Percentiles rank a stretch among this genome's conserved stretches.
These are phyloP conservation scores for Tylopilus sp. DNA, from an alignment of 1,284 basidiomycete genomes.

Conservation along the genomic window DNA sequence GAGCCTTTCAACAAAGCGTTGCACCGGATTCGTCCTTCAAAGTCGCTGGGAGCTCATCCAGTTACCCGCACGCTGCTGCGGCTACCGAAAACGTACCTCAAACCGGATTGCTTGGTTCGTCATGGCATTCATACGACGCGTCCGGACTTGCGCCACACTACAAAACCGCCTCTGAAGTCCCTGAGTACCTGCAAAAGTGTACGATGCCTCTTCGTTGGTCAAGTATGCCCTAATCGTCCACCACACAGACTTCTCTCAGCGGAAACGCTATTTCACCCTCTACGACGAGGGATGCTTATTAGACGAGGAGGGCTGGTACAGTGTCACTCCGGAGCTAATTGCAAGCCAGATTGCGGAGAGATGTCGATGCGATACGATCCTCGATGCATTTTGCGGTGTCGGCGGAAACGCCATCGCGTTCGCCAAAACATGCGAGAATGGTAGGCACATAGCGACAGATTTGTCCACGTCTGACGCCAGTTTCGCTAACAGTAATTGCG, in stretches of 20 bases:
- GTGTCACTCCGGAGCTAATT: conserved; percentile 90
- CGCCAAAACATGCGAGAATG: conserved; percentile 89
- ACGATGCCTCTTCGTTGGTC: conserved; percentile 28
- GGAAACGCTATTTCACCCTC: conserved; percentile 75
- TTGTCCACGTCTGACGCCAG: conserved; percentile 2
- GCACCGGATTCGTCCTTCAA: conserved; percentile 10
- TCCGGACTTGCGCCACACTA: conserved; percentile 71
- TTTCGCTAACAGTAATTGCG: conserved; percentile 68
- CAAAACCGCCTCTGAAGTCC: conserved; percentile 60
- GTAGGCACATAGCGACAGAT: conserved; percentile 42
- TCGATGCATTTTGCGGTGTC: conserved; percentile 97
- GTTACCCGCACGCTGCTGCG: not conserved
- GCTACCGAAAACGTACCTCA: not conserved
- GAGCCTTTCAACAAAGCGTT: conserved; percentile 36
- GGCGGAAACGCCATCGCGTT: conserved; percentile 98
- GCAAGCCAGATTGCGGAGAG: conserved; percentile 90
- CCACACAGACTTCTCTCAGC: conserved; percentile 76
- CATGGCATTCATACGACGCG: conserved; percentile 49
- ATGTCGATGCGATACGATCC: conserved; percentile 78
- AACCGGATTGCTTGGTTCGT: not conserved
- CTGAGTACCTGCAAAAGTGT: conserved; percentile 80
- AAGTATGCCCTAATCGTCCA: not conserved
- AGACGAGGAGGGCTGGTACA: conserved; percentile 94
- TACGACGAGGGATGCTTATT: conserved; percentile 78
- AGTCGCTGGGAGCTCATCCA: not conserved